Conservation (phyloP, 2,329 filamentous ascomycete genomes). For the Lasiodiplodia gonubiensis region DNA sequence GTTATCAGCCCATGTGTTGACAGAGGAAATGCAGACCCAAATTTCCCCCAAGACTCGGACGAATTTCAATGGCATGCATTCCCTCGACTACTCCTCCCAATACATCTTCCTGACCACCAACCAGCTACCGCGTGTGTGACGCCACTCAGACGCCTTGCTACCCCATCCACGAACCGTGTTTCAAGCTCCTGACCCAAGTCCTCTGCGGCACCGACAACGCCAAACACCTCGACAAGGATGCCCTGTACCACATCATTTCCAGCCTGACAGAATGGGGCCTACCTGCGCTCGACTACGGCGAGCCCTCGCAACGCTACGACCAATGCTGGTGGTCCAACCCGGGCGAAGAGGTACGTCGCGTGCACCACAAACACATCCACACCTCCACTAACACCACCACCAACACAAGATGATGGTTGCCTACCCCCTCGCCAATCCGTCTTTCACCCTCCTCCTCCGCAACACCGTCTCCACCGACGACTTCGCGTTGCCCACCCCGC, state of each 20-base stretch:
- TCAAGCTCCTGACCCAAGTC: slow-evolving; percentile 31
- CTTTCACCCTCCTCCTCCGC: slow-evolving; percentile 25
- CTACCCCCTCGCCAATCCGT: slow-evolving; percentile 24
- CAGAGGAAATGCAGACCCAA: neutral
- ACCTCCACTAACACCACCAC: neutral
- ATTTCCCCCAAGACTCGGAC: neutral
- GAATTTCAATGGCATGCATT: slow-evolving; percentile 3
- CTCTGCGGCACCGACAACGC: slow-evolving; percentile 27
- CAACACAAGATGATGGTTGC: slow-evolving; percentile 30
- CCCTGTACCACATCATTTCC: slow-evolving; percentile 29
- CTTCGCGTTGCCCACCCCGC: slow-evolving; percentile 14
- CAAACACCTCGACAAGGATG: slow-evolving; percentile 31
- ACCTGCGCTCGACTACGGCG: slow-evolving; percentile 33
- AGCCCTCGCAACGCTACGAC: neutral
- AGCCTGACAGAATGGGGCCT: neutral
- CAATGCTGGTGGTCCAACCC: slow-evolving; percentile 32
- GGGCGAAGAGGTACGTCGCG: slow-evolving; percentile 32
- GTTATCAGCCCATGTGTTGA: neutral
- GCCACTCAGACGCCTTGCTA: slow-evolving; percentile 24
- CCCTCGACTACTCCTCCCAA: neutral
- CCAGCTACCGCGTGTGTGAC: slow-evolving; percentile 28
- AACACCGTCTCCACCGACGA: slow-evolving; percentile 29
- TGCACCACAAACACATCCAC: neutral
- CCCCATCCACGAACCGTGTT: slow-evolving; percentile 36
- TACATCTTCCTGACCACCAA: neutral